phyloP scores from a whole-genome alignment of 257 asterid species.

The Misopates orontium region DNA sequence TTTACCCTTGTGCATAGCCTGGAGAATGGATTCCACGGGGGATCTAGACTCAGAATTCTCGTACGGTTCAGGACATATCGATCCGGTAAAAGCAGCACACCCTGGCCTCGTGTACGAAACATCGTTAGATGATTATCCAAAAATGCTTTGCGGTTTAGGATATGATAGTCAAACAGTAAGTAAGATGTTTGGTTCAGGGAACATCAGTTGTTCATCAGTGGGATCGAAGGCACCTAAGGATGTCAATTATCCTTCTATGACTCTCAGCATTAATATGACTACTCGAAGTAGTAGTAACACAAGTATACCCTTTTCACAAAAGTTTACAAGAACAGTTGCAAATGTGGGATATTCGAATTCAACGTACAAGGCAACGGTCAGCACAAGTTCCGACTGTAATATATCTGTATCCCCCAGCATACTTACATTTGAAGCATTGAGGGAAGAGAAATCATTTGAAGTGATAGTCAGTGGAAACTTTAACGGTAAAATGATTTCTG shows the following conservation, averaged over 20 bases:
- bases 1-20: neutral
- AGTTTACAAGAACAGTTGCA: conserved; percentile 18
- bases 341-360: conserved; percentile 8
- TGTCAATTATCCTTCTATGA: conserved; percentile 23
- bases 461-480: conserved; percentile 7
- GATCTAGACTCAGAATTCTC: conserved; percentile 15
- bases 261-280: neutral
- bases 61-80: conserved; percentile 23
- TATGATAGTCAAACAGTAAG: neutral
- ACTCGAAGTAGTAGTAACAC: no score
- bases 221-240: neutral
- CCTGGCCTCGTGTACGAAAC: conserved; percentile 23
- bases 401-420: conserved; percentile 10
- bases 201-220: neutral
- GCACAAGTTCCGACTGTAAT: neutral
- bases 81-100: conserved; percentile 19
- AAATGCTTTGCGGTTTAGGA: conserved; percentile 18
- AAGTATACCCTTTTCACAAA: neutral
- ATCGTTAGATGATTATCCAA: neutral
- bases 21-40: conserved; percentile 16
- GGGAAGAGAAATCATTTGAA: conserved; percentile 17
- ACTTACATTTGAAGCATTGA: conserved; percentile 4
- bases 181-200: neutral
- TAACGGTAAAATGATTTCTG: neutral
- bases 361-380: neutral